Conservation (phyloP, 345 rosid genomes). For the Schrenkiella parvula region DNA sequence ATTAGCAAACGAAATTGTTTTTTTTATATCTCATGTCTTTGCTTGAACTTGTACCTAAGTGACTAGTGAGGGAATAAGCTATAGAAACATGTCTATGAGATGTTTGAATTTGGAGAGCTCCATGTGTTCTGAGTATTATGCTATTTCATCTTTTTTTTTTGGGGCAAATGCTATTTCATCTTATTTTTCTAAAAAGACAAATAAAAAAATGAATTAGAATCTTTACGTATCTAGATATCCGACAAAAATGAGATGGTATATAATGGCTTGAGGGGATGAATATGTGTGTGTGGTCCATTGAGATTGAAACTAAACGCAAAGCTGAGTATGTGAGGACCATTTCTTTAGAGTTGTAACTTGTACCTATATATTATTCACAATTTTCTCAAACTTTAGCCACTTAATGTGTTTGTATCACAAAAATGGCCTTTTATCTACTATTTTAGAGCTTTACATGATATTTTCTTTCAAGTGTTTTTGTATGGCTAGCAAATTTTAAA, state of each 20-base stretch:
- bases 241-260: slow-evolving; percentile 9
- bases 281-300: slow-evolving; percentile 27
- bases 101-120: not conserved
- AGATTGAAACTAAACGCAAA: not conserved
- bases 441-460: not conserved
- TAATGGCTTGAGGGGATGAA: slow-evolving; percentile 25
- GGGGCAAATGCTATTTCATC: not conserved
- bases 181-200: not conserved
- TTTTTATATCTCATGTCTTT: not conserved
- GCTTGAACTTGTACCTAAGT: not conserved
- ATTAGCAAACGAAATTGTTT: slow-evolving; percentile 2
- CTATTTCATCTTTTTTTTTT: not conserved
- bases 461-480: slow-evolving; percentile 12
- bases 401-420: slow-evolving; percentile 6
- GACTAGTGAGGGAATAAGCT: not conserved
- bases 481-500: not conserved
- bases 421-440: not conserved
- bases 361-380: not conserved
- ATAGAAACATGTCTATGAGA: not conserved
- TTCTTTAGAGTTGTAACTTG: not conserved
- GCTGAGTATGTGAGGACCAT: slow-evolving; percentile 30
- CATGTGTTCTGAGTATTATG: not conserved
- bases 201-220: not conserved
- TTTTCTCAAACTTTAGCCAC: slow-evolving; percentile 6
- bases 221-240: slow-evolving; percentile 1